Evolutionary conservation across 2,329 filamentous ascomycete genomes (phyloP).

Genomic region (Colletotrichum tamarilloi): DNA sequence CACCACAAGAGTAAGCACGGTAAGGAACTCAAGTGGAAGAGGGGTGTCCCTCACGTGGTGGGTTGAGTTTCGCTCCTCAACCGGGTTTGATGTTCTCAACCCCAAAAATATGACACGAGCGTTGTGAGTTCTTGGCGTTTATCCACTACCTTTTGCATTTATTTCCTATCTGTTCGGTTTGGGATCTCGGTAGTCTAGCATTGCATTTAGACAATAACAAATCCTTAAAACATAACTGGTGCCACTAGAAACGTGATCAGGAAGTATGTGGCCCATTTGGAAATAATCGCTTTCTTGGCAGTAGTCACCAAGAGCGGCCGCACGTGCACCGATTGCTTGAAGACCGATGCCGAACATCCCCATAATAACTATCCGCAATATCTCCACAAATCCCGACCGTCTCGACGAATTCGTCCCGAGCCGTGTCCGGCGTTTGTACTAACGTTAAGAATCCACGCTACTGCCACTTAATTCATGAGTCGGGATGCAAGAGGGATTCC

Average conservation of each 20-base stretch:
- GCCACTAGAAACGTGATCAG: neutral
- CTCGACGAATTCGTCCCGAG: neutral
- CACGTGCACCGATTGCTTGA: neutral
- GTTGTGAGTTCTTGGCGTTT: conserved; percentile 28
- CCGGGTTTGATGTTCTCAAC: too few species aligned
- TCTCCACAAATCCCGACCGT: neutral
- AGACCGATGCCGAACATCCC: neutral
- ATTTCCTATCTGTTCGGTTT: conserved; percentile 18
- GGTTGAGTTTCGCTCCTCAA: conserved; percentile 1
- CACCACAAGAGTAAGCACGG: conserved; percentile 38
- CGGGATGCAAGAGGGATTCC: too few species aligned
- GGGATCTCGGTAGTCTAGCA: conserved; percentile 20
- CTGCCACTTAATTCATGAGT: too few species aligned
- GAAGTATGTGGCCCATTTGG: too few species aligned
- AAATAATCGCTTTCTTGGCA: neutral
- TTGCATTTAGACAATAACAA: conserved; percentile 24
- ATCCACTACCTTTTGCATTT: conserved; percentile 1
- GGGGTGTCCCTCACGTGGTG: conserved; percentile 33
- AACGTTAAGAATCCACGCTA: too few species aligned
- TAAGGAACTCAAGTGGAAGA: conserved; percentile 37
- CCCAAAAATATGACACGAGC: conserved; percentile 11
- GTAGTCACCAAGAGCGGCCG: neutral
- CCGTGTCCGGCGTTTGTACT: too few species aligned
- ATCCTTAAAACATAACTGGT: conserved; percentile 8
- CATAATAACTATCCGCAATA: too few species aligned